phyloP scores from a whole-genome alignment of 768 basidiomycete species.

The Tulasnella sp. region DNA sequence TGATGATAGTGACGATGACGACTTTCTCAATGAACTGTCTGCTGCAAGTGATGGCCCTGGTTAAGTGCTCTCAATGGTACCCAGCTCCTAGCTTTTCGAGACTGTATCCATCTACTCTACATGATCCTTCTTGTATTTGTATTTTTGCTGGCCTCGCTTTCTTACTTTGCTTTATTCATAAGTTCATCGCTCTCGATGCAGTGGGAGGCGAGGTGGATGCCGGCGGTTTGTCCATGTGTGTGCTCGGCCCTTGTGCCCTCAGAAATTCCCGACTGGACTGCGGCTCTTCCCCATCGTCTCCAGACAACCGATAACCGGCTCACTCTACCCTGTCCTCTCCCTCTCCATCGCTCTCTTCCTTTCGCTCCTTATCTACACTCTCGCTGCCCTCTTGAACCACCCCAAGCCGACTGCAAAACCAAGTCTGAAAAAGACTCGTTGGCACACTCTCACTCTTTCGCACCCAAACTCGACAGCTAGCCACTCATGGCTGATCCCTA shows the following conservation, averaged over 20 bases:
- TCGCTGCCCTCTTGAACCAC: not conserved
- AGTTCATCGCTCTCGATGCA: slow-evolving; percentile 1
- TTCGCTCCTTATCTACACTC: not conserved
- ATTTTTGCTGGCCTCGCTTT: not conserved
- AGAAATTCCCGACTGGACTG: slow-evolving; percentile 2
- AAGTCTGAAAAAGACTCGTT: not conserved
- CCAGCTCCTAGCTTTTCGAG: not conserved
- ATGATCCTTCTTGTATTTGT: not conserved
- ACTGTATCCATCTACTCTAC: not conserved
- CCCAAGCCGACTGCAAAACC: not conserved
- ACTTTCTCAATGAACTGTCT: slow-evolving; percentile 10
- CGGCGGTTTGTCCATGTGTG: slow-evolving; percentile 4
- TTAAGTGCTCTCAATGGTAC: not conserved
- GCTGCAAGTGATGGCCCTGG: not conserved
- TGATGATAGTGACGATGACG: slow-evolving; percentile 22
- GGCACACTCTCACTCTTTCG: not conserved
- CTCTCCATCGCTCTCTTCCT: not conserved
- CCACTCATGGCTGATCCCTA: not conserved
- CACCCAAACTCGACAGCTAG: not conserved
- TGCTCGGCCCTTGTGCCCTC: not conserved
- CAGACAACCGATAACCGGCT: not conserved
- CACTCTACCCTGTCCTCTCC: not conserved
- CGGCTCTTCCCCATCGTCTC: not conserved
- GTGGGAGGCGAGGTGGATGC: slow-evolving; percentile 41
- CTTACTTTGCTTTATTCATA: slow-evolving; percentile 13